Conservation (phyloP, 345 rosid genomes). For the Sonneratia alba region DNA sequence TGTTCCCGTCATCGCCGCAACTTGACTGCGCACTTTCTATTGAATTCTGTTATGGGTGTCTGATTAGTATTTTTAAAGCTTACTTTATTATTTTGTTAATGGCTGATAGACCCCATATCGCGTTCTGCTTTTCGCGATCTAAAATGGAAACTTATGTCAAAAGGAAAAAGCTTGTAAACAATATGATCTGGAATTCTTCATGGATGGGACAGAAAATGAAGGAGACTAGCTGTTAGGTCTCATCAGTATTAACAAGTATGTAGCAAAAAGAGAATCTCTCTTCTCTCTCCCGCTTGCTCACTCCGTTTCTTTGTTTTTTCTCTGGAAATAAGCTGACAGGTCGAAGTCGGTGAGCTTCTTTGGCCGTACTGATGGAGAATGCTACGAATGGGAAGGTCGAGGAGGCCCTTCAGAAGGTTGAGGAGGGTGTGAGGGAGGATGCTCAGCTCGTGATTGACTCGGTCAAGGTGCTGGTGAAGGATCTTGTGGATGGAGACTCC, state of each 20-base stretch:
- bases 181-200: conserved; percentile 3
- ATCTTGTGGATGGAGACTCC: neutral
- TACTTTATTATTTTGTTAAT: neutral
- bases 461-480: conserved; percentile 10
- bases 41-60: neutral
- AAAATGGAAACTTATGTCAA: neutral
- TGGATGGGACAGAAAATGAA: neutral
- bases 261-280: neutral
- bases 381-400: conserved; percentile 12
- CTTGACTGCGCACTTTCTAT: neutral
- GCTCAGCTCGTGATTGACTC: conserved; percentile 8
- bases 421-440: conserved; percentile 7
- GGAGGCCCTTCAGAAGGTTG: conserved; percentile 5
- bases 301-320: neutral
- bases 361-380: conserved; percentile 9
- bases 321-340: neutral
- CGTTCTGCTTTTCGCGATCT: conserved; percentile 5
- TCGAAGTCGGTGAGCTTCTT: neutral
- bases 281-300: neutral
- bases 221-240: conserved; percentile 7
- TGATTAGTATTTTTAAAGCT: neutral
- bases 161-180: neutral
- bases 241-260: neutral
- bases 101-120: neutral
- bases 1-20: neutral